phyloP scores from a whole-genome alignment of 2,329 filamentous ascomycete genomes.

The Trichophyton benhamiae region DNA sequence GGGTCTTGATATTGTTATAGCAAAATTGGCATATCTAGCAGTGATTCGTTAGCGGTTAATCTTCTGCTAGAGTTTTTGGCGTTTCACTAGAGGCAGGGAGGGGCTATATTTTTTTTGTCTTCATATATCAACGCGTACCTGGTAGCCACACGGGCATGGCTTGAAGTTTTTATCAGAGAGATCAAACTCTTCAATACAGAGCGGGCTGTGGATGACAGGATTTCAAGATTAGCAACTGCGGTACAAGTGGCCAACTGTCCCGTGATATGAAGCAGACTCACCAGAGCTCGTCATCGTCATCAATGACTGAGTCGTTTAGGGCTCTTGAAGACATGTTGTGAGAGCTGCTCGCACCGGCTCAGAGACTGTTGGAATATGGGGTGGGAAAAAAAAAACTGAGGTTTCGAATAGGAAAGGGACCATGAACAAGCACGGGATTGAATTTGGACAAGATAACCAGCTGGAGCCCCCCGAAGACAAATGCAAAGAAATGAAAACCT shows the following conservation, averaged over 20 bases:
- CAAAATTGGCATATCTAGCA: constrained; percentile 94
- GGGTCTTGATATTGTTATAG: constrained; percentile 98
- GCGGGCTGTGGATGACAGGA: constrained; percentile 50
- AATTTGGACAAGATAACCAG: not conserved
- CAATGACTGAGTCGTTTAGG: constrained; percentile 38
- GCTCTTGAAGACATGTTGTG: constrained; percentile 33
- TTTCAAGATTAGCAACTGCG: constrained; percentile 6
- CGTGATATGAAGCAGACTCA: constrained; percentile 18
- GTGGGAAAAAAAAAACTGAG: not conserved
- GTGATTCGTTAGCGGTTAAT: not conserved
- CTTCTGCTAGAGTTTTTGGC: not conserved
- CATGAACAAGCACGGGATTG: constrained; percentile 6
- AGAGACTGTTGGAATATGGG: not conserved
- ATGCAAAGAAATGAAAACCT: constrained; percentile 5
- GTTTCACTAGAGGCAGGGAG: not conserved
- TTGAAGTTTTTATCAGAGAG: constrained; percentile 93
- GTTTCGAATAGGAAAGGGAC: not conserved
- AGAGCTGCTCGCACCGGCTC: constrained; percentile 4
- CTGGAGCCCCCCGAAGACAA: not conserved
- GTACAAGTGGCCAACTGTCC: not conserved
- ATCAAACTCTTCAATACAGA: constrained; percentile 98
- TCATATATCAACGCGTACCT: constrained; percentile 47
- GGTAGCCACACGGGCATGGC: constrained; percentile 94
- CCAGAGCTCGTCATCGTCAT: constrained; percentile 40
- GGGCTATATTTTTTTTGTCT: not conserved